A percentile compares a stretch with the other conserved stretches of the same genome.
These are phyloP conservation scores for Myotisia sp. DNA, from an alignment of 2,329 filamentous ascomycete species.

Conservation along the genomic window DNA sequence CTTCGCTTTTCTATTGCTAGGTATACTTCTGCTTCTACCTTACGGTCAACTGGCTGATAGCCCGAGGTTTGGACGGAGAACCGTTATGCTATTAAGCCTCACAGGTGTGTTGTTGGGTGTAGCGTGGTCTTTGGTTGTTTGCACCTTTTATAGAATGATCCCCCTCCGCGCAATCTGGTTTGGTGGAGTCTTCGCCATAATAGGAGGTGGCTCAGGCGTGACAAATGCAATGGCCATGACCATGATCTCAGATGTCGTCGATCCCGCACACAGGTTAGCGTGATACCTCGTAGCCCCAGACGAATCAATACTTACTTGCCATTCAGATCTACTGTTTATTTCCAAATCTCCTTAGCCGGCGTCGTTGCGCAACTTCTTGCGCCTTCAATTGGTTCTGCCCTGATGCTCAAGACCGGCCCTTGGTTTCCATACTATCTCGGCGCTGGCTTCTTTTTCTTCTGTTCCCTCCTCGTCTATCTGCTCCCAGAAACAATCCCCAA, in stretches of 20 bases:
- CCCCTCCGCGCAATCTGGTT: slow-evolving; percentile 37
- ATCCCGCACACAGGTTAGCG: slow-evolving; percentile 29
- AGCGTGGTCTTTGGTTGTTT: slow-evolving; percentile 21
- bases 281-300: background rate
- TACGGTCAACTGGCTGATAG: slow-evolving; percentile 37
- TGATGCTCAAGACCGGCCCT: slow-evolving; percentile 26
- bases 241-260: slow-evolving; percentile 39
- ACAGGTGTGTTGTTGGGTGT: slow-evolving; percentile 27
- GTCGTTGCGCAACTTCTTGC: slow-evolving; percentile 29
- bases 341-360: slow-evolving; percentile 26
- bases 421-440: slow-evolving; percentile 29
- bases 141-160: slow-evolving; percentile 27
- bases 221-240: slow-evolving; percentile 35
- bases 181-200: slow-evolving; percentile 31
- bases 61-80: slow-evolving; percentile 31
- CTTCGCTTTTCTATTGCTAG: slow-evolving; percentile 10
- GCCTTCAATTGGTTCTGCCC: slow-evolving; percentile 25
- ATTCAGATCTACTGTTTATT: slow-evolving; percentile 27
- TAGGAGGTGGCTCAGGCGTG: slow-evolving; percentile 36
- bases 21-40: slow-evolving; percentile 35
- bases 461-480: slow-evolving; percentile 21
- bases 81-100: slow-evolving; percentile 30
- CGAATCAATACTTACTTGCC: background rate
- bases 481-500: slow-evolving; percentile 28
- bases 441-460: slow-evolving; percentile 20